These are phyloP conservation scores for Zizania latifolia DNA, from an alignment of 176 grass and related monocot species.

Conservation along the genomic window DNA sequence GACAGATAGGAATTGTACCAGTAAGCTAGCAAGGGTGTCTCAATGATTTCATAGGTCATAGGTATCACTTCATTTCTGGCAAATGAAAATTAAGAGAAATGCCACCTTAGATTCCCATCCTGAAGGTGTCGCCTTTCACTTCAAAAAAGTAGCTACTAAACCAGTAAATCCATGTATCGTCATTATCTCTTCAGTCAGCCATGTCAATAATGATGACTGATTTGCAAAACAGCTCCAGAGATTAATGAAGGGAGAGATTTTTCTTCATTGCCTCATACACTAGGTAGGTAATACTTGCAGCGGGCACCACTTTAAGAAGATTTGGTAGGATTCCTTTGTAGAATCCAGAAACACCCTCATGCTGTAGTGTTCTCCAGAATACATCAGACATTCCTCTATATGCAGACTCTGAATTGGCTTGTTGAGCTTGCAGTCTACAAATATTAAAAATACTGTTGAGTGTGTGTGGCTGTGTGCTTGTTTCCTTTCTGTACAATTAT, in stretches of 20 bases:
- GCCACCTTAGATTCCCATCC: constrained; percentile 30
- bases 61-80: constrained; percentile 31
- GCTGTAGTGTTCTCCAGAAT: constrained; percentile 80
- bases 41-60: constrained; percentile 34
- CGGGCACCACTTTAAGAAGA: constrained; percentile 93
- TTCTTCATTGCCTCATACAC: constrained; percentile 96
- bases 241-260: constrained; percentile 84
- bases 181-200: constrained; percentile 84
- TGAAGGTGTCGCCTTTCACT: constrained; percentile 47
- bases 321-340: constrained; percentile 98
- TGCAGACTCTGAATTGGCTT: constrained; percentile 50
- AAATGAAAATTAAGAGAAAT: constrained; percentile 40
- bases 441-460: constrained; percentile 30
- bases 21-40: constrained; percentile 25
- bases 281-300: constrained; percentile 96
- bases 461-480: neutral
- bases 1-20: constrained; percentile 29
- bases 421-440: constrained; percentile 94
- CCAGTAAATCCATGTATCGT: constrained; percentile 61
- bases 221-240: constrained; percentile 32
- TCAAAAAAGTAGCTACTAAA: constrained; percentile 52
- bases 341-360: constrained; percentile 84
- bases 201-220: constrained; percentile 53
- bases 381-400: constrained; percentile 94
- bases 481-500: neutral